phyloP scores from a whole-genome alignment of 768 basidiomycete species.

The Neoboletus magnificus region DNA sequence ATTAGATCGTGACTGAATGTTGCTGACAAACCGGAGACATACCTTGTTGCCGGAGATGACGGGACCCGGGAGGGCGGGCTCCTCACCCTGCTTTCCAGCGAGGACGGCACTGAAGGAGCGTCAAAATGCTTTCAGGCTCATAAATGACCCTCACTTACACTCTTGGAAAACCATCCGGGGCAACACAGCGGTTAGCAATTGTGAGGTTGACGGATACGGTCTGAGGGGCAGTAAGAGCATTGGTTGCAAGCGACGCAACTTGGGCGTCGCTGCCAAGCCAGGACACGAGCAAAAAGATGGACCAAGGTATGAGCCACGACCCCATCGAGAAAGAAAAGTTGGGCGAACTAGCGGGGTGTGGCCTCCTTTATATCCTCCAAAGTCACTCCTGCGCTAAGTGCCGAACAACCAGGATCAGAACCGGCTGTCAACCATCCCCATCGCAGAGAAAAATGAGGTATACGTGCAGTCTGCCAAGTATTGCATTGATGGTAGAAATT shows the following conservation, averaged over 20 bases:
- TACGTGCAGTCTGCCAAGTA: background rate
- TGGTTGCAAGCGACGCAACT: background rate
- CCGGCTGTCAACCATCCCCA: background rate
- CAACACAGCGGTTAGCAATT: slow-evolving; percentile 4
- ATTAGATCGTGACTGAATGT: background rate
- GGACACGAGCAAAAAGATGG: background rate
- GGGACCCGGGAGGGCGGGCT: slow-evolving; percentile 36
- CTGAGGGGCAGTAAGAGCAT: background rate
- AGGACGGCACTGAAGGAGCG: slow-evolving; percentile 30
- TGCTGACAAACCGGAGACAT: background rate
- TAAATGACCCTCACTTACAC: background rate
- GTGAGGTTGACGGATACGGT: background rate
- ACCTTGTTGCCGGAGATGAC: slow-evolving; percentile 40
- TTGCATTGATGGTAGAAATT: background rate
- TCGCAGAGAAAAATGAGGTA: background rate
- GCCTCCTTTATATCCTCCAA: background rate
- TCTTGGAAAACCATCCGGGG: slow-evolving; percentile 13
- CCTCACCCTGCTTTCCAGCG: slow-evolving; percentile 26
- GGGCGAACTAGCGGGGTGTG: background rate
- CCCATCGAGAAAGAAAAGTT: background rate
- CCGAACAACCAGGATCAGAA: background rate
- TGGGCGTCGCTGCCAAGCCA: background rate
- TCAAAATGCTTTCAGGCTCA: background rate
- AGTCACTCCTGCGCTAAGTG: background rate
- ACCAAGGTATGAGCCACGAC: background rate